Base-by-base conservation (phyloP, 129 eudicot genomes). In the Flaveria bidentis region DNA sequence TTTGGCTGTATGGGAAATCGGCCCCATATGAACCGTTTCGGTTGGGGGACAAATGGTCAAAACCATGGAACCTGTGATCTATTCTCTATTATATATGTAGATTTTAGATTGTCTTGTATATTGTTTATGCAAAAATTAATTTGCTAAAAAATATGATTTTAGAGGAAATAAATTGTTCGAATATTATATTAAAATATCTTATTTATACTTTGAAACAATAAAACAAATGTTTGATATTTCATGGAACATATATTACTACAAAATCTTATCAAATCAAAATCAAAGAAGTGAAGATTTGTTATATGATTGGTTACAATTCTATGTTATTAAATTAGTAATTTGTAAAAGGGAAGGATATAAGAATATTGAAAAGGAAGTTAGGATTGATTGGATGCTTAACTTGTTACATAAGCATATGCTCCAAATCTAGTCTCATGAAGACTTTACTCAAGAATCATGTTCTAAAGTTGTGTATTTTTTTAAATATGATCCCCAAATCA, bases 11-110 rank as follows among this genome's bases (percentile, higher is more conserved):
- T 79, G 39, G 81, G 72, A 81, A 73, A 60, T 68, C 66, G 87
- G 79, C 63, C 84, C 87, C 83, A 60, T 74, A 57, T 76, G 74
- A 77, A 82, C 86, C 84, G 61, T 82, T 84, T 87, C 69, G 74
- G 84, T 78, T 71, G 64, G 65, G 84, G 83, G 60, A 68, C 72
- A 17, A 65, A 73, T 73, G 50, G 50, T 73, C 25, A 30, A 53
- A 28, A 44, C 53, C 75, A 73, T 55, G 70, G 16, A 80, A 56
- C 49, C 47, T 71, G 23, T 66, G 55, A 67, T 80, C 53, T 67
- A 46, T 23, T 66, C 50, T 52, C 22, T 15, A 53, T 20, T 36
- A 36, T 36, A 36, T 8, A 51, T 33, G 39, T 36, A 42, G 53
- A 36, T 51, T 28, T 13, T 20, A 28, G 7, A 26, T 28, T 62